phyloP scores from a whole-genome alignment of 2,329 filamentous ascomycete genomes.

The Venturia effusa region DNA sequence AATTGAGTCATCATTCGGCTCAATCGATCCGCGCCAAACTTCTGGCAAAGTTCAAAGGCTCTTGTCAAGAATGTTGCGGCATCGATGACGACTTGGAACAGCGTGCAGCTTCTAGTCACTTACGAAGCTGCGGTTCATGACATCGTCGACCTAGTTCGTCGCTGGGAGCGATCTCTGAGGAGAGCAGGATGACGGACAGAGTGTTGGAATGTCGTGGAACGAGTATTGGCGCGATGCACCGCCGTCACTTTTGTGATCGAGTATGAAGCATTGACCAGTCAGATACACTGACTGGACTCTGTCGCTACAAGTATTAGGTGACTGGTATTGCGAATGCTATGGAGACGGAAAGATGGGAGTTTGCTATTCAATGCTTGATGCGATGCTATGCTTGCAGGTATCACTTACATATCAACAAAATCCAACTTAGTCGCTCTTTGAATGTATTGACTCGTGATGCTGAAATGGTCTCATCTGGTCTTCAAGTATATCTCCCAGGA shows the following conservation, averaged over 20 bases:
- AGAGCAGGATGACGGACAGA: not conserved
- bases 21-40: not conserved
- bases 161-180: not conserved
- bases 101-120: not conserved
- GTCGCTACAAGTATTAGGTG: not conserved
- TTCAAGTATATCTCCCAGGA: no score
- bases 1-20: not conserved
- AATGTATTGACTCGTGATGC: not conserved
- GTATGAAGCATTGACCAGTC: not conserved
- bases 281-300: not conserved
- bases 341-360: not conserved
- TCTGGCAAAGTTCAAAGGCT: not conserved
- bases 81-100: not conserved
- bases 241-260: not conserved
- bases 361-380: constrained; percentile 4
- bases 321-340: not conserved
- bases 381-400: not conserved
- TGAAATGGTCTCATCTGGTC: not conserved
- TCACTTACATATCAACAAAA: not conserved
- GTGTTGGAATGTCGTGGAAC: not conserved
- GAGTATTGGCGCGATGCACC: not conserved
- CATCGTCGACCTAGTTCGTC: not conserved
- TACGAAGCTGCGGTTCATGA: not conserved
- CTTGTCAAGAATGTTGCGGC: not conserved
- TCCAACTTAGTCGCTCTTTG: not conserved